Percentiles rank a stretch among this genome's conserved stretches.
Evolutionary conservation across 2,329 filamentous ascomycete species (phyloP).

Genomic region (Colletotrichum costaricense): DNA sequence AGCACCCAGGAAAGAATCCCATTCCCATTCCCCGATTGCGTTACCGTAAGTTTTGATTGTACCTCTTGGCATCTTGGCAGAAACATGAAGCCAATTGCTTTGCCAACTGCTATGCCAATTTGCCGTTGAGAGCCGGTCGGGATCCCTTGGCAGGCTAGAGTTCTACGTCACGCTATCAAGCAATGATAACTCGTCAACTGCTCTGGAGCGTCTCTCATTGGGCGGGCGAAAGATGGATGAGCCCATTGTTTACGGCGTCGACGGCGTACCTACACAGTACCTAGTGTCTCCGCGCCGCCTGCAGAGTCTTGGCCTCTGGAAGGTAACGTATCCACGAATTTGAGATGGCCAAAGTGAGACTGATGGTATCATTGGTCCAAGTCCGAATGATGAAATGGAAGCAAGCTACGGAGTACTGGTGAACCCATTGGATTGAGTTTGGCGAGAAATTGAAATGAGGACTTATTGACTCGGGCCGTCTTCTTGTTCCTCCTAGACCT

Average conservation of each 20-base stretch:
- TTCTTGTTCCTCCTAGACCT: background rate
- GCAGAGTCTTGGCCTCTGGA: background rate
- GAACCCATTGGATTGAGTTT: background rate
- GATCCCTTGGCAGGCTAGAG: constrained; percentile 1
- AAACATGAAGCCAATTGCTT: constrained; percentile 16
- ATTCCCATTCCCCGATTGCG: constrained; percentile 26
- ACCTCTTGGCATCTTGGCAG: constrained; percentile 29
- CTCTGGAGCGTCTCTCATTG: constrained; percentile 2
- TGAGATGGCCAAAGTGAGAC: background rate
- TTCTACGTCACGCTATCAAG: constrained; percentile 18
- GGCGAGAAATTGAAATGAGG: background rate
- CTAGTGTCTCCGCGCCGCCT: background rate
- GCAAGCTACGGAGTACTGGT: background rate
- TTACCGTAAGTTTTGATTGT: constrained; percentile 19
- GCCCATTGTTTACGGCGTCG: background rate
- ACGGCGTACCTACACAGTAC: background rate
- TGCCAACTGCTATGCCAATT: constrained; percentile 15
- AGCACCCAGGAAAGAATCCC: background rate
- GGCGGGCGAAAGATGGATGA: background rate
- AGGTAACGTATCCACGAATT: background rate
- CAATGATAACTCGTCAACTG: constrained; percentile 6
- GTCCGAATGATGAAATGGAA: background rate
- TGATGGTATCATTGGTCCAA: background rate
- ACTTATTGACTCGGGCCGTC: background rate
- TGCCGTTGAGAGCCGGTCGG: background rate